Percentiles rank a stretch among this genome's conserved stretches.
phyloP scores from a whole-genome alignment of 352 stramenopile species.

The Lagenidium sp. region DNA sequence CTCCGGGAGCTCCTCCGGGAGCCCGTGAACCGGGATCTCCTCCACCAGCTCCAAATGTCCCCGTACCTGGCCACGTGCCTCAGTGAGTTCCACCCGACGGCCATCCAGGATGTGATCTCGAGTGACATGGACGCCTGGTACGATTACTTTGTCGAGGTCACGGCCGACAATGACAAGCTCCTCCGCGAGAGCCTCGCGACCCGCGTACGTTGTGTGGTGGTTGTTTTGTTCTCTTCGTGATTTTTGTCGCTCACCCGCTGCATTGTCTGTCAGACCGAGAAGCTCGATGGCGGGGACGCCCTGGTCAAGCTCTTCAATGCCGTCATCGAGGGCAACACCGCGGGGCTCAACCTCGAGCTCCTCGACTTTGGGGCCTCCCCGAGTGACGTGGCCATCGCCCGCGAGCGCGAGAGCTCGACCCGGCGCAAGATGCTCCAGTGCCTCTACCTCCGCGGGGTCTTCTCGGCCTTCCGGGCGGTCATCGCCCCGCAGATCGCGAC shows the following conservation, averaged over 20 bases:
- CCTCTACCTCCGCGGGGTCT: slow-evolving; percentile 37
- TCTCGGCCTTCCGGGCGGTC: slow-evolving; percentile 34
- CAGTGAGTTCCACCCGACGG: slow-evolving; percentile 47
- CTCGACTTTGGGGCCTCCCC: slow-evolving; percentile 32
- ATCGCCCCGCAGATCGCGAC: slow-evolving; percentile 32
- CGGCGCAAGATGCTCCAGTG: slow-evolving; percentile 43
- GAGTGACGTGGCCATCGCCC: slow-evolving; percentile 20
- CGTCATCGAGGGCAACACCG: slow-evolving; percentile 28
- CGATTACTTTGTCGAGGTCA: slow-evolving; percentile 55
- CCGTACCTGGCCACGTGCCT: slow-evolving; percentile 50
- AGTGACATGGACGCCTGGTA: slow-evolving; percentile 52
- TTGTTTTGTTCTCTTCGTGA: too few relatives aligned
- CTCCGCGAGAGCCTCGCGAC: slow-evolving; percentile 37
- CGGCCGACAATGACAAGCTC: slow-evolving; percentile 38
- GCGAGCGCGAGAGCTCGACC: slow-evolving; percentile 21
- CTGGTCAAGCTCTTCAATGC: slow-evolving; percentile 38
- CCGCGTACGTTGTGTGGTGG: slow-evolving; percentile 16
- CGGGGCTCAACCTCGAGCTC: slow-evolving; percentile 29
- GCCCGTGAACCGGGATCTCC: slow-evolving; percentile 29
- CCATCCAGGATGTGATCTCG: slow-evolving; percentile 53
- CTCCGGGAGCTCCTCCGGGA: slow-evolving; percentile 45
- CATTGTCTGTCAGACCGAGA: slow-evolving; percentile 53
- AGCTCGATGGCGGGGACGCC: slow-evolving; percentile 36
- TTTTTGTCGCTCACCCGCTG: too few relatives aligned
- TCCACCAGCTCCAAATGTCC: slow-evolving; percentile 40